Evolutionary conservation across 352 stramenopile genomes (phyloP).

Genomic region (Phytophthora fragariae): DNA sequence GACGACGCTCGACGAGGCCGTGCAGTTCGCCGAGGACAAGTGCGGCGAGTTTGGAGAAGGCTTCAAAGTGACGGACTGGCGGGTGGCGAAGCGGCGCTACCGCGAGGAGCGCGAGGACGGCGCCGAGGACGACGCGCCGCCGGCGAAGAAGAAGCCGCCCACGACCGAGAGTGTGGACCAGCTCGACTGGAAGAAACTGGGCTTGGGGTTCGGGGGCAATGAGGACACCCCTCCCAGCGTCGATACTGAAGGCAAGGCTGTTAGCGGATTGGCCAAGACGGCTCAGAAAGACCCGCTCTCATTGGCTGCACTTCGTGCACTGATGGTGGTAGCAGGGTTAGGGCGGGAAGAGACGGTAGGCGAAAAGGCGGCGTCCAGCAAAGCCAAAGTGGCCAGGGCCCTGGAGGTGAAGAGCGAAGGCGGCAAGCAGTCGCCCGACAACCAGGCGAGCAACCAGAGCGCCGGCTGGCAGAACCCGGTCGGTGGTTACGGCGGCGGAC

Average conservation of each 20-base stretch:
- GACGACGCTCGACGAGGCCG: background rate
- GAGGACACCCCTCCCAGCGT: background rate
- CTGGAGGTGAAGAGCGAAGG: too few relatives aligned
- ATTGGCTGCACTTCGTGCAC: background rate
- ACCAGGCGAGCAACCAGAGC: too few relatives aligned
- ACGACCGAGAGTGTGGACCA: background rate
- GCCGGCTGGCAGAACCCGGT: too few relatives aligned
- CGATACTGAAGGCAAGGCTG: background rate
- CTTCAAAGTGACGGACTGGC: background rate
- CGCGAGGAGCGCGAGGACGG: background rate
- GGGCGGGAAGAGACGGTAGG: background rate
- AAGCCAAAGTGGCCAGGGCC: too few relatives aligned
- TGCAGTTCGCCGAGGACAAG: conserved; percentile 45
- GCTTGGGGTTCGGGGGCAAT: background rate
- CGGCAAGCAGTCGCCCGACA: too few relatives aligned
- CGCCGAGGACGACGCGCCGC: background rate
- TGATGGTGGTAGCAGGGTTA: background rate
- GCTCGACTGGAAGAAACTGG: background rate
- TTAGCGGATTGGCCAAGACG: background rate
- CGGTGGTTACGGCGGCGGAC: too few relatives aligned
- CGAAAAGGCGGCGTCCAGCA: too few relatives aligned
- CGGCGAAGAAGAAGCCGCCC: background rate
- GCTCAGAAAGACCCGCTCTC: background rate
- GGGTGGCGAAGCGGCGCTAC: background rate
- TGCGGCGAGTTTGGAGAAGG: background rate